Evolutionary conservation across 441 rosid genomes (phyloP).

Genomic region (Dalechampia spathulata): DNA sequence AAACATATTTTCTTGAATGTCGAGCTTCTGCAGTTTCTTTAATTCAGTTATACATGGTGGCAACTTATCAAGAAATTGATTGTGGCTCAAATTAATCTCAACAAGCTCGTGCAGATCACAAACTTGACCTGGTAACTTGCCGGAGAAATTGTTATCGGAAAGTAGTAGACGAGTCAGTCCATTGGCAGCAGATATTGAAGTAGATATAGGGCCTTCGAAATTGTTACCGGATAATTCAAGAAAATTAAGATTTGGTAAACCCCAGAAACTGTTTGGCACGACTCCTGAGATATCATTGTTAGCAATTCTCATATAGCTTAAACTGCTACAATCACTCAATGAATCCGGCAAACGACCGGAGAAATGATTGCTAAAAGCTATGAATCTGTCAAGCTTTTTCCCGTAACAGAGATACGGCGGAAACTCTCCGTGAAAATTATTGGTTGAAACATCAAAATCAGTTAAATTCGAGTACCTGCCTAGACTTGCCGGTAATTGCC

Average conservation of each 20-base stretch:
- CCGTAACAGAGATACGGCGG: conserved; percentile 46
- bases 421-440: conserved; percentile 39
- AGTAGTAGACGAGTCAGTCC: conserved; percentile 25
- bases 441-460: conserved; percentile 54
- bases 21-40: conserved; percentile 39
- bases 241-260: conserved; percentile 20
- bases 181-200: conserved; percentile 27
- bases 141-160: conserved; percentile 47
- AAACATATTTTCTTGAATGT: conserved; percentile 43
- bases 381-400: conserved; percentile 27
- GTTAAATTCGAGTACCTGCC: conserved; percentile 41
- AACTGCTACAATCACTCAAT: conserved; percentile 39
- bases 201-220: conserved; percentile 42
- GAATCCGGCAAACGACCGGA: conserved; percentile 44
- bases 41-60: conserved; percentile 41
- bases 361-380: conserved; percentile 41
- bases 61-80: conserved; percentile 34
- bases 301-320: conserved; percentile 39
- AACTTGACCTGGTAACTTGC: conserved; percentile 35
- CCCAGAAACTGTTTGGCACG: conserved; percentile 52
- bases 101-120: conserved; percentile 29
- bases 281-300: conserved; percentile 44
- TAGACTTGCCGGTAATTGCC: conserved; percentile 40
- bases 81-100: conserved; percentile 32
- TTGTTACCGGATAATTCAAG: conserved; percentile 42